Base-by-base conservation (phyloP, 2,329 filamentous ascomycete species). In the Fusarium paranaense region DNA sequence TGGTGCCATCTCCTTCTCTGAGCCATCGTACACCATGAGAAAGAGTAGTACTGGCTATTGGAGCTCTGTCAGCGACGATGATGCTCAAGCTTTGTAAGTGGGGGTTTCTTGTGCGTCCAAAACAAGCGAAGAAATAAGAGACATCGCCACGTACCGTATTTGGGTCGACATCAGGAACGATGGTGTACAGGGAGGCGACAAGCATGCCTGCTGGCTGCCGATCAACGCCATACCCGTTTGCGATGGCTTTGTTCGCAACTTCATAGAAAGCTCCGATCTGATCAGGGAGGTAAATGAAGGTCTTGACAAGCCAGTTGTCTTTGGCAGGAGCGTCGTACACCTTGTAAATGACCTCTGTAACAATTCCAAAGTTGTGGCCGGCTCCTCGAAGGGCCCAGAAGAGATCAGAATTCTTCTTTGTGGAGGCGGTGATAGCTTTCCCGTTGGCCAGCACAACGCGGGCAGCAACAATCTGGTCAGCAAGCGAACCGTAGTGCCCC, bases 301-400 rank as follows among this genome's bases (percentile, higher is more conserved):
- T 50, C 16, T 30, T 50, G 45, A 50, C 16, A 30, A 50, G 45
- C 45, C 25, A 50, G 4, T 75, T 50, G 47, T 77, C 76, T 13
- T 82, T 82, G 57, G 83, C 72, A 14, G 69, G 71, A 20, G 72
- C 56, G 50, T 83, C 82, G 8, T 69, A 67, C 8, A 47, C 59
- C 7, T 64, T 56, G n/a, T 82, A 58, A 25, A 80, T 67, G 25
- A 50, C 7, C 63, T 78, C 22, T 4, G 79, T 81, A 2, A 80
- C 79, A 14, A 83, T 80, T 27, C 79, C 82, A 54, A 83, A 83
- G 62, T 81, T 81, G 30, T 80, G 78, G 0, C 82, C 82, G 13
- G 79, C 80, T 8, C 82, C 82, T 40, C 77, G 72, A 22, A 82
- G 77, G 2, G 77, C 82, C 82, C 82, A 83, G 67, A 81, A 83